Base-by-base conservation (phyloP, 257 asterid genomes). In the Misopates orontium region DNA sequence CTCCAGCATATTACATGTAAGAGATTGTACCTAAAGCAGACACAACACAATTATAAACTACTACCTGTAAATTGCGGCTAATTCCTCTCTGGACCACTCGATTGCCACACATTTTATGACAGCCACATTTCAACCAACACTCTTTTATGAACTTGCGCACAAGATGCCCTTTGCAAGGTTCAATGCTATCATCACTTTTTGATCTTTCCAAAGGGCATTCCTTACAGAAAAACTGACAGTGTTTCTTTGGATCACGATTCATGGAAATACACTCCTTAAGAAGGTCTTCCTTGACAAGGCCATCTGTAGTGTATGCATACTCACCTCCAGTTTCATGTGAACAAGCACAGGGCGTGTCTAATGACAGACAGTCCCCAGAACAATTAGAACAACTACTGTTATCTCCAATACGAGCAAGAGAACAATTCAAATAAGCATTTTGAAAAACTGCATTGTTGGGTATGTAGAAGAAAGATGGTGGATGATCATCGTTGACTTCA, bases 81-180 rank as follows among this genome's bases (percentile, higher is more conserved):
- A 94, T 88, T 54, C 99, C 99, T 73, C 96, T 79, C 76, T 94
- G 99, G 25, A 94, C 99, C 52, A 90, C 95, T 64, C 99, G 92
- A 73, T 90, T 94, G 71, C 99, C 99, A 68, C 99, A 94, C 31
- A 72, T 85, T 58, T 76, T 82, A 69, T 72, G 56, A 73, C 99
- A 94, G 50, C 99, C 99, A 74, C 99, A 94, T 73, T 88, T 90
- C 77, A 71, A 82, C 99, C 97, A 94, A 66, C 99, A 94, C 75
- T 94, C 99, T 72, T 88, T 90, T 54, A 94, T 81, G 75, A 94
- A 90, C 67, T 69, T 86, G 73, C 96, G 81, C 53, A 82, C 82
- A 54, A 94, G 68, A 86, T 94, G 99, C 61, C 99, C 99, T 80
- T 84, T 87, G 89, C 99, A 94, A 23, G 89, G 83, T 64, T 85